Evolutionary conservation across 768 basidiomycete species (phyloP).

Genomic region (Suillus sp.): DNA sequence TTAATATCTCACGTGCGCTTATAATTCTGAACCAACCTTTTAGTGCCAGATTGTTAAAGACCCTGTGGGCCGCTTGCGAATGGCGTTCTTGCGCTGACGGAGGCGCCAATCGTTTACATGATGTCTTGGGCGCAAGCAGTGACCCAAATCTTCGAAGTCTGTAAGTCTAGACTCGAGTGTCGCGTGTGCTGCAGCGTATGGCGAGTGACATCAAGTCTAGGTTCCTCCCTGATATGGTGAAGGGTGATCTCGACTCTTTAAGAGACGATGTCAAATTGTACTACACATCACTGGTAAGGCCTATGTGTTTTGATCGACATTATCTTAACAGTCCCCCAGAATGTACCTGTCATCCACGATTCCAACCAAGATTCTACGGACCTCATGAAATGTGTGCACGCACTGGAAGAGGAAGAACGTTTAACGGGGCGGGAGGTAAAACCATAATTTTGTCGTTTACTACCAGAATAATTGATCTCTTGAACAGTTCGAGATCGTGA

Average conservation of each 20-base stretch:
- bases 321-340: slow-evolving; percentile 41
- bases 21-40: slow-evolving; percentile 94
- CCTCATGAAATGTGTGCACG: slow-evolving; percentile 86
- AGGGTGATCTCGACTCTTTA: slow-evolving; percentile 93
- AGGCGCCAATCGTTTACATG: slow-evolving; percentile 83
- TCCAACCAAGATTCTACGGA: slow-evolving; percentile 85
- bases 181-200: slow-evolving; percentile 3
- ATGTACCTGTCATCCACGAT: slow-evolving; percentile 68
- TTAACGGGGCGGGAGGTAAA: slow-evolving; percentile 42
- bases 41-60: slow-evolving; percentile 56
- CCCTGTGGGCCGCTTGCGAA: slow-evolving; percentile 54
- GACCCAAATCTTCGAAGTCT: slow-evolving; percentile 14
- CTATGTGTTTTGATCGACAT: slow-evolving; percentile 8
- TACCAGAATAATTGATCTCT: slow-evolving; percentile 2
- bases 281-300: slow-evolving; percentile 59
- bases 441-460: not conserved
- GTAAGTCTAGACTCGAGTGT: slow-evolving; percentile 18
- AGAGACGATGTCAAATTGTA: slow-evolving; percentile 70
- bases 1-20: slow-evolving; percentile 47
- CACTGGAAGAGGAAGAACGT: slow-evolving; percentile 61
- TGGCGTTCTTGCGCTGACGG: slow-evolving; percentile 84
- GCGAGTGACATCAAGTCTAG: slow-evolving; percentile 37
- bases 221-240: slow-evolving; percentile 83
- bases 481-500: slow-evolving; percentile 63
- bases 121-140: slow-evolving; percentile 40